Evolutionary conservation across 2,329 filamentous ascomycete species (phyloP), one percentile per base, ranked within the genome.

Genomic region (Geoglossum cookeanum): DNA sequence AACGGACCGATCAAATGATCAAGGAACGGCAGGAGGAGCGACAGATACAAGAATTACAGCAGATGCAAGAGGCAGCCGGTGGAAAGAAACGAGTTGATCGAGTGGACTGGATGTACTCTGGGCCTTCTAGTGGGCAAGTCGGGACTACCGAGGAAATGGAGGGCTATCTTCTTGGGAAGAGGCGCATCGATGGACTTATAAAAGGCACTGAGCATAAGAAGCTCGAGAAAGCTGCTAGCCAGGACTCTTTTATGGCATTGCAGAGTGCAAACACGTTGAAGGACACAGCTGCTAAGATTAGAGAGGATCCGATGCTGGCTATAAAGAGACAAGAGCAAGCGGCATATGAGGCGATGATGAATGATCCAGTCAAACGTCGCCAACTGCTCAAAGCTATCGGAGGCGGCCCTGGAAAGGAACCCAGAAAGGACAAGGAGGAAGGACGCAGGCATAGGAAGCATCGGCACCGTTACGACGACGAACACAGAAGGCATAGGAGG

Each of bases 51-150:
- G 90, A 97, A 68, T 80, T 97, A 0, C 87, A 96, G 69, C 80
- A 83, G 56, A 78, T 97, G 62, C 87, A 96, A 58, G 92, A 96
- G 70, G 83, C 85, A 1, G 85, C 89, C 0, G 92, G 92, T 42
- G 89, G 90, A 58, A 81, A 79, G 64, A 90, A 88, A 66, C 78
- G 84, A 56, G 73, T 85, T 33, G 84, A 91, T 64, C 82, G 89
- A 39, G 91, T 98, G 30, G 92, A 97, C 65, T 98, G 92, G 87
- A 96, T 98, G 88, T 98, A 98, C 71, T 81, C 85, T 64, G 91
- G 91, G 1, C 89, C 92, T 6, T 85, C 84, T 55, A 78, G 76
- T 58, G 87, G 87, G 39, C 83, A 86, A 65, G 74, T 75, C n/a
- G 85, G 84, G 33, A 87, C 80, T 44, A 81, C 72, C 0, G 91